Percentiles rank a stretch among this genome's conserved stretches.
phyloP scores from a whole-genome alignment of 2,329 filamentous ascomycete species.

The Penicillium sp. region DNA sequence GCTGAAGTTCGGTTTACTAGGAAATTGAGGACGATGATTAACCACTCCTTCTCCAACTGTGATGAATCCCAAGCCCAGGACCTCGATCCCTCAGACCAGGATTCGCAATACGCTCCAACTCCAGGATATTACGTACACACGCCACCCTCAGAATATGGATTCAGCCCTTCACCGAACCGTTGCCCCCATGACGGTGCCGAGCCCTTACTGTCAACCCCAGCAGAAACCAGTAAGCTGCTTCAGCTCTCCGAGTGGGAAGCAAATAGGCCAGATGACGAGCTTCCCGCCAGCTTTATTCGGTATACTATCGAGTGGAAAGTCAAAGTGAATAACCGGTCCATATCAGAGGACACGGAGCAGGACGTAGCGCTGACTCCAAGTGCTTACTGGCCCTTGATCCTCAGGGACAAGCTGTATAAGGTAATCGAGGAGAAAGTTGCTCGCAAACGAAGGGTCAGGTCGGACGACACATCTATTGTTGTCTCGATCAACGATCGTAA shows the following conservation, averaged over 20 bases:
- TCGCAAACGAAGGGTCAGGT: no score
- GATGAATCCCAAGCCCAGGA: not conserved
- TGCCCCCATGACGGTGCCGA: not conserved
- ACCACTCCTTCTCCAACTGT: not conserved
- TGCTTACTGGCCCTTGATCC: no score
- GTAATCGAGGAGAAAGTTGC: no score
- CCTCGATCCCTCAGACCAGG: not conserved
- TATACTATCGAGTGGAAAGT: conserved; percentile 15
- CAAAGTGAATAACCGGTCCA: conserved; percentile 6
- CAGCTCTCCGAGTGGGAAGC: conserved; percentile 3
- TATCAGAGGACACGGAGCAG: not conserved
- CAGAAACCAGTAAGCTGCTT: not conserved
- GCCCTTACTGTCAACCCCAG: not conserved
- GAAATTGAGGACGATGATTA: conserved; percentile 4
- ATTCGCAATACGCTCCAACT: no score
- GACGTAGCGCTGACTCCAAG: no score
- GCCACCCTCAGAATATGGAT: no score
- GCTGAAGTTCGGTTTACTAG: not conserved
- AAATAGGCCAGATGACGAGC: not conserved
- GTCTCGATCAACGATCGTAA: no score
- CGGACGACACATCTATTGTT: no score
- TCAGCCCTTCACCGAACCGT: not conserved
- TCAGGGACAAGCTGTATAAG: no score
- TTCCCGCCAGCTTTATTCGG: conserved; percentile 5
- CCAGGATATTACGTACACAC: no score